Base-by-base conservation (phyloP, 2,329 filamentous ascomycete genomes). In the Chaetoscypha palmicola region DNA sequence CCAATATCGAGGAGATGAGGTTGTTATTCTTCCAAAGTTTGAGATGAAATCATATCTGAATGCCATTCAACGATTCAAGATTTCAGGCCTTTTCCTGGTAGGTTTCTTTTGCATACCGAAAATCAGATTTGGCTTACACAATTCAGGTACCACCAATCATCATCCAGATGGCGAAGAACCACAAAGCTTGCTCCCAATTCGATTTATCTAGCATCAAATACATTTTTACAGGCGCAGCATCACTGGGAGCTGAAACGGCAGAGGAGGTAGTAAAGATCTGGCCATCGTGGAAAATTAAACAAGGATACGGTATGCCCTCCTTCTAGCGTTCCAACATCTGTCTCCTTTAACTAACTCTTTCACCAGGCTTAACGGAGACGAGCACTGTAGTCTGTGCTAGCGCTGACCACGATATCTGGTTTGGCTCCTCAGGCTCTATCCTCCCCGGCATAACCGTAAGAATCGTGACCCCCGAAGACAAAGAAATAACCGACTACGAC, bases 361-460 rank as follows among this genome's bases (percentile, higher is more conserved):
- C n/a, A n/a, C n/a, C 26, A 81, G 78, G 83, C 19, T 69, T 92
- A 57, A 92, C 87, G 1, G 88, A 94, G 61, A 86, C 83, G 0
- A 69, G 72, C 37, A 89, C 86, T 0, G 81, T 87, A 0, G 77
- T 88, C 0, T 73, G 71, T 55, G 71, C 75, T 1, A 81, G 77
- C 1, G 66, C 68, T 22, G 68, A 74, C 28, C 54, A 73, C 20
- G 87, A 94, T 54, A 70, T 89, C 38, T 75, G 76, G 66, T 72
- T 81, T 38, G 85, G 86, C 2, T 85, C 82, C 0, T 86, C 79
- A 0, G 87, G 88, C 1, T 81, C 74, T 4, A 67, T 94, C 0
- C 45, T 88, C 0, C 81, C 86, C 0, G 77, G 76, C 1, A 66
- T 72, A 26, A 75, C 78, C 44, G 83, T 73, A 34, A 83, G 83